Evolutionary conservation across 2,329 filamentous ascomycete genomes (phyloP), one percentile per base, ranked within the genome.

Genomic region (Cladobotryum mycophilum): DNA sequence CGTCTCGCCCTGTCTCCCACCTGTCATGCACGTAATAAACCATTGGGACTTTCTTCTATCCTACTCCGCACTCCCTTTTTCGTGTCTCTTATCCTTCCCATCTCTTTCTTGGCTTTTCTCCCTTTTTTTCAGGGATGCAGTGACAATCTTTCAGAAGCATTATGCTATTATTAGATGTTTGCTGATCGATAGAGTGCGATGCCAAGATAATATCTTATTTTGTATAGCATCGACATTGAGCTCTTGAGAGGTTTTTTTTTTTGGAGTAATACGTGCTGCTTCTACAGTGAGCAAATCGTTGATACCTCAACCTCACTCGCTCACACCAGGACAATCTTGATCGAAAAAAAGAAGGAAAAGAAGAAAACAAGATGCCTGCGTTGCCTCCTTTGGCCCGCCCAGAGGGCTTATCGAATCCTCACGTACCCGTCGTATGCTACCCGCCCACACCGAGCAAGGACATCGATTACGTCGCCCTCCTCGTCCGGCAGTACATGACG

Each of bases 301-400:
- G 5, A 20, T 20, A 20, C 20, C 20, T 20, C 20, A 5, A 20
- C 20, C 20, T 20, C 5, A 5, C n/a, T n/a, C 20, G 20, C 20
- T 20, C 20, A 20, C 20, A 20, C 20, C 5, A 20, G 20, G 20
- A 20, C 20, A 3, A 20, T 20, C 20, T 20, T 20, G 20, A 20
- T 20, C 20, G 25, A 30, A 11, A 4, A 8, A 11, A 8, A 30
- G 25, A 30, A 8, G 6, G 9, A 30, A 11, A 30, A 30, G 25
- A 30, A 30, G 6, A 8, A 30, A 8, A 30, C 37, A 40, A 37
- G 14, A 53, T 53, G 51, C 51, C 51, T n/a, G 43, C 38, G n/a
- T 42, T 53, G 14, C 51, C 51, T 18, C 47, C 20, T 41, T 38
- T 53, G n/a, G 22, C 47, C n/a, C 47, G 36, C 11, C 34, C 14